These are phyloP conservation scores for Prunus mira DNA, from an alignment of 306 rosid genomes.

Conservation along the genomic window DNA sequence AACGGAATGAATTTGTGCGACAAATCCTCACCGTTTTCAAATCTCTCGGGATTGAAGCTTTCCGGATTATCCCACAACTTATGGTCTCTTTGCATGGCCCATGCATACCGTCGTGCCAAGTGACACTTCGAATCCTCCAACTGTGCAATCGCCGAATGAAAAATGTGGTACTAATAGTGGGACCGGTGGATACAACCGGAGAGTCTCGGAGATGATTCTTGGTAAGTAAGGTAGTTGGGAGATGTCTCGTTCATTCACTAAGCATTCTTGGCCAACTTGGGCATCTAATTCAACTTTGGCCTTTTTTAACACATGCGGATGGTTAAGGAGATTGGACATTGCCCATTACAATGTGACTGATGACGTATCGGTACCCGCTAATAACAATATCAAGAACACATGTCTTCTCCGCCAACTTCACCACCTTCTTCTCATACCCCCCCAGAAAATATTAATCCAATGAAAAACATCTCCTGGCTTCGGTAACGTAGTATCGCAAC, in stretches of 20 bases:
- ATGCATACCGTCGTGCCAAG: slow-evolving; percentile 20
- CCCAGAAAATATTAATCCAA: background rate
- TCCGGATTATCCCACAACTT: slow-evolving; percentile 25
- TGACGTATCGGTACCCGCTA: background rate
- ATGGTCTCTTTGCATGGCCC: slow-evolving; percentile 46
- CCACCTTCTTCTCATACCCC: slow-evolving; percentile 15
- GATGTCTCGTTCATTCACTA: slow-evolving; percentile 33
- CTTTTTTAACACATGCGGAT: background rate
- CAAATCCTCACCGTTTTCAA: background rate
- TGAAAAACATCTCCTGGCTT: slow-evolving; percentile 19
- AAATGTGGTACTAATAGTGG: slow-evolving; percentile 33
- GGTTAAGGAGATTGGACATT: background rate
- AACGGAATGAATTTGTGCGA: slow-evolving; percentile 2
- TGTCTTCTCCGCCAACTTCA: background rate
- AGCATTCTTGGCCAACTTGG: slow-evolving; percentile 25
- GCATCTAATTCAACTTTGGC: slow-evolving; percentile 17
- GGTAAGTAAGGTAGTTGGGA: slow-evolving; percentile 25
- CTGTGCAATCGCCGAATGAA: slow-evolving; percentile 26
- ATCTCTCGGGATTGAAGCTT: slow-evolving; percentile 14
- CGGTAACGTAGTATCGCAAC: background rate
- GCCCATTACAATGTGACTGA: background rate
- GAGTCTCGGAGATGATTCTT: slow-evolving; percentile 30
- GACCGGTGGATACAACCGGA: slow-evolving; percentile 24
- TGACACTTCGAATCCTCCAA: slow-evolving; percentile 38
- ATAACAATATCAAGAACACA: background rate